These are phyloP conservation scores for Penicillium macrosclerotiorum DNA, from an alignment of 495 filamentous ascomycete genomes.

Conservation along the genomic window DNA sequence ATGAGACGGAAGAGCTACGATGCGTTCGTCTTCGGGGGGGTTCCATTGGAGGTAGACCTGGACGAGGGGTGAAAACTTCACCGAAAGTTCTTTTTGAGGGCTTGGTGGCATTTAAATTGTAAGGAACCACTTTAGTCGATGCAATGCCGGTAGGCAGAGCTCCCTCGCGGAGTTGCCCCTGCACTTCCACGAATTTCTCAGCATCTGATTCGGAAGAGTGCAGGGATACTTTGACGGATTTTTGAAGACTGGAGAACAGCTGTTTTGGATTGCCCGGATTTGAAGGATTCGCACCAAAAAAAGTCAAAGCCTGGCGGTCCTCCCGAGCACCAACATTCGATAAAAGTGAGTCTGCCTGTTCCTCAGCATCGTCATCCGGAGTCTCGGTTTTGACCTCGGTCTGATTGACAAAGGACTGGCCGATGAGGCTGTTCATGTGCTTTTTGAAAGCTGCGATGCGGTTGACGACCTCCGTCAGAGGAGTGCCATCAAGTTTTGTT, in stretches of 20 bases:
- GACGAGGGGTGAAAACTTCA: constrained; percentile 74
- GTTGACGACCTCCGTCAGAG: constrained; percentile 39
- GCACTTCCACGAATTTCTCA: constrained; percentile 46
- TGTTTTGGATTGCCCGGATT: constrained; percentile 70
- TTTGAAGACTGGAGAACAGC: constrained; percentile 78
- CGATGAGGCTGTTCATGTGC: constrained; percentile 47
- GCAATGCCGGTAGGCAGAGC: constrained; percentile 72
- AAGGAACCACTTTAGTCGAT: constrained; percentile 64
- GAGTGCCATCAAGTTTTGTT: constrained; percentile 28
- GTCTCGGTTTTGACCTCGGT: constrained; percentile 40
- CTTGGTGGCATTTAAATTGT: constrained; percentile 38
- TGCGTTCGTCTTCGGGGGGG: constrained; percentile 52
- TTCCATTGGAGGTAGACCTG: constrained; percentile 62
- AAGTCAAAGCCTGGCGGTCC: constrained; percentile 63
- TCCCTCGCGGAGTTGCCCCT: constrained; percentile 55
- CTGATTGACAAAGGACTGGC: constrained; percentile 37
- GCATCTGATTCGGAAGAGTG: constrained; percentile 36
- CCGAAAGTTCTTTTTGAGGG: constrained; percentile 65
- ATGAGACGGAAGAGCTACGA: constrained; percentile 26
- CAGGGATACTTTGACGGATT: constrained; percentile 38
- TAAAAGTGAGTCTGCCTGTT: constrained; percentile 21
- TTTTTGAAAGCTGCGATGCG: constrained; percentile 48
- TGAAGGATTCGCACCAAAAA: constrained; percentile 44
- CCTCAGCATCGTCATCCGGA: constrained; percentile 38
- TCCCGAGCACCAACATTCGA: constrained; percentile 31